phyloP scores from a whole-genome alignment of 2,329 filamentous ascomycete species.

The Byssoonygena ceratinophila region DNA sequence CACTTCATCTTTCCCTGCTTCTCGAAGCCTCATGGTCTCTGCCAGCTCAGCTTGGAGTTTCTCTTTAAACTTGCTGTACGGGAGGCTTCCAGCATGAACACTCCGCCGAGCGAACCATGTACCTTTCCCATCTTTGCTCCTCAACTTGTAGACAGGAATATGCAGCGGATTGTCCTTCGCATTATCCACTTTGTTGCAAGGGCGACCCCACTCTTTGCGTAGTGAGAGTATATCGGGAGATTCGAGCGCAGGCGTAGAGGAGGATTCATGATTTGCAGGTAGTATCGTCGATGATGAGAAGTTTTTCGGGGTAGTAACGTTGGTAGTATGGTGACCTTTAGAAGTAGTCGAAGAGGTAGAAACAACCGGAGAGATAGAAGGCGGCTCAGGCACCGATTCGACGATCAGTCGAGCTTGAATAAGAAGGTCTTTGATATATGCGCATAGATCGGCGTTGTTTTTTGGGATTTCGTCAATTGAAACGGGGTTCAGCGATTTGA shows the following conservation, averaged over 20 bases:
- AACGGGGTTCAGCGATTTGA: conserved; percentile 47
- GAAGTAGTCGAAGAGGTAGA: conserved; percentile 33
- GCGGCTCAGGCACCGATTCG: conserved; percentile 59
- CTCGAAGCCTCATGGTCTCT: conserved; percentile 62
- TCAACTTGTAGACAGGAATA: conserved; percentile 69
- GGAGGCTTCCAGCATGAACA: conserved; percentile 60
- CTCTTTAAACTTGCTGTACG: conserved; percentile 66
- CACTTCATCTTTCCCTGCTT: conserved; percentile 60
- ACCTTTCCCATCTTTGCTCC: conserved; percentile 67
- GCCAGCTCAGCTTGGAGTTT: conserved; percentile 70
- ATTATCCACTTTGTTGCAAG: conserved; percentile 54
- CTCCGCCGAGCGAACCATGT: conserved; percentile 83
- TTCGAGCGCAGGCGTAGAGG: conserved; percentile 41
- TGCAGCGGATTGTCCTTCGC: conserved; percentile 63
- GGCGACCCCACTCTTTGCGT: conserved; percentile 77
- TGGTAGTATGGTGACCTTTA: too few relatives aligned
- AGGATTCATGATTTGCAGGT: conserved; percentile 20
- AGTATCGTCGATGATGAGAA: background rate
- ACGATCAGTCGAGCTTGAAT: conserved; percentile 57
- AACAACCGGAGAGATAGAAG: conserved; percentile 29
- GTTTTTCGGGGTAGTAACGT: background rate
- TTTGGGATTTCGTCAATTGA: conserved; percentile 43
- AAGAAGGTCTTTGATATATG: conserved; percentile 52
- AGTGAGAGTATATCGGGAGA: conserved; percentile 48
- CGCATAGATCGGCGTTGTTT: conserved; percentile 39